Base-by-base conservation (phyloP, 305 asterid genomes). In the Stenogyne calaminthoides region DNA sequence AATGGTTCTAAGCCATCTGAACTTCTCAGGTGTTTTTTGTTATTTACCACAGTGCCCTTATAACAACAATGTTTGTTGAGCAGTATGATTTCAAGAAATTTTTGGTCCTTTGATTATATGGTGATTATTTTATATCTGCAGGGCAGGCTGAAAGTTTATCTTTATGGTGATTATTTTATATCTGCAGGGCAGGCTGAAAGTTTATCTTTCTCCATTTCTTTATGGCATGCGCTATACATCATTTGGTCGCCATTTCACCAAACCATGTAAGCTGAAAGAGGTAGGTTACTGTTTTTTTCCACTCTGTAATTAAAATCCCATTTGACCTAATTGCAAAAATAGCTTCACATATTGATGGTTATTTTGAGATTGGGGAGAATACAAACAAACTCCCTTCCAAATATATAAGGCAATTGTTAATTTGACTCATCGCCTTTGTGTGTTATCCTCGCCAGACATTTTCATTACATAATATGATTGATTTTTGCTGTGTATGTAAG, bases 241-340 rank as follows among this genome's bases (percentile, higher is more conserved):
- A 42, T 92, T 83, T 81, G 99, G 98, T 73, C 94, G 98, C 66
- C 99, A 95, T 83, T 95, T 95, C 79, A 95, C 97, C 22, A 88
- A 86, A 81, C 58, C 71, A 75, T 89, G 89, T 37, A 92, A 90
- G 83, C 89, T 92, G 71, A 79, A 87, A 84, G 88, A 74, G 96
- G 99, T 92, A 69, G 76, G 91, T 79, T 75, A 66, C 67, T 67
- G 52, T 61, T 70, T 69, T 67, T 54, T 46, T 16, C 34, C 44
- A 67, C 40, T 44, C 10, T 44, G 51, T 10, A 44, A 14, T 42
- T 12, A 42, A 42, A 72, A 19, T 15, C 20, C 64, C 44, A 66
- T 12, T 66, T 66, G 52, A 55, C 5, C 5, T 7, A n/a, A n/a
- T n/a, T n/a, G n/a, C n/a, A n/a, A n/a, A n/a, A n/a, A n/a, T n/a